phyloP scores from a whole-genome alignment of 2,329 filamentous ascomycete species.

The Diaporthe destruens region DNA sequence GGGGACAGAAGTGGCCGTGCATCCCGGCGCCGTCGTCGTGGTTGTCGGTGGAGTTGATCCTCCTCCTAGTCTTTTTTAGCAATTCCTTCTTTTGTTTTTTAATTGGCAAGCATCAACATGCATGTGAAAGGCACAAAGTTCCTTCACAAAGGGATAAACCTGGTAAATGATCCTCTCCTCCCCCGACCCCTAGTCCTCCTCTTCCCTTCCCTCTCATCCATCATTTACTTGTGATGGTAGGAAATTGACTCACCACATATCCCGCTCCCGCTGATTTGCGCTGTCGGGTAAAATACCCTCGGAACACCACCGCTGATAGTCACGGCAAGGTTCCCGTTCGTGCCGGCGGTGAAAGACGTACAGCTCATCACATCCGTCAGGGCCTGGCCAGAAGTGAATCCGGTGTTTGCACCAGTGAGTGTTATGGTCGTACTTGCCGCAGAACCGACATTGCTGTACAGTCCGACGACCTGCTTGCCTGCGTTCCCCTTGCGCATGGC shows the following conservation, averaged over 20 bases:
- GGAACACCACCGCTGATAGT: constrained; percentile 58
- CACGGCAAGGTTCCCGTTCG: constrained; percentile 57
- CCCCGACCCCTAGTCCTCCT: too few relatives aligned
- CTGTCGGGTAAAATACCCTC: constrained; percentile 54
- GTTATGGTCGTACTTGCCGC: constrained; percentile 49
- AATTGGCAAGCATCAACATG: neutral
- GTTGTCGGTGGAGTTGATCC: constrained; percentile 45
- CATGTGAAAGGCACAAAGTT: constrained; percentile 21
- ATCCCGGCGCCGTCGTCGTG: constrained; percentile 28
- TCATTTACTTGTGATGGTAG: neutral
- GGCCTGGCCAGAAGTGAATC: constrained; percentile 51
- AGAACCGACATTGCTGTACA: constrained; percentile 57
- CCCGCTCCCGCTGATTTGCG: constrained; percentile 51
- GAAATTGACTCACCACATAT: constrained; percentile 48
- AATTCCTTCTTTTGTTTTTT: neutral
- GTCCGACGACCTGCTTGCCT: constrained; percentile 52
- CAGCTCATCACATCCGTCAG: constrained; percentile 61
- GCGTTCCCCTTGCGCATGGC: constrained; percentile 60
- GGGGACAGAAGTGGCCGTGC: constrained; percentile 42
- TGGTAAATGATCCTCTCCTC: constrained; percentile 8
- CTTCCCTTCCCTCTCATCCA: neutral
- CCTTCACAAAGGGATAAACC: constrained; percentile 4
- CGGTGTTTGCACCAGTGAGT: constrained; percentile 53
- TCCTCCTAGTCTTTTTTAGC: constrained; percentile 14
- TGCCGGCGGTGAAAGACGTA: constrained; percentile 55